Base-by-base conservation (phyloP, 768 basidiomycete genomes). In the Amanita pallidorosea region DNA sequence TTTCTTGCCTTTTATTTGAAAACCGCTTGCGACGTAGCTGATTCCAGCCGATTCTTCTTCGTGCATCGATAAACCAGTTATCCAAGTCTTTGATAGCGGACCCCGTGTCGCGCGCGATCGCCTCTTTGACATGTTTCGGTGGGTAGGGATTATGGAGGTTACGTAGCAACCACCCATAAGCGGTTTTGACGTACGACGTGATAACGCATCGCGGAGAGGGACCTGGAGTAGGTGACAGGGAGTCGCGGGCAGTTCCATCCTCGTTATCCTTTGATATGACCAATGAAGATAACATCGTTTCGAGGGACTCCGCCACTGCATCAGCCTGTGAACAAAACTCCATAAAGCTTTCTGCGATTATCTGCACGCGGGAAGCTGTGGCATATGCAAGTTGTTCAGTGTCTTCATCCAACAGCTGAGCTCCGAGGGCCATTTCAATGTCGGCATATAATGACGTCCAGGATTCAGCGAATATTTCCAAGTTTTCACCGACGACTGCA, bases 31-130 rank as follows among this genome's bases (percentile, higher is more conserved):
- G 65, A 2, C 73, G 69, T 0, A 78, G 46, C 0, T 49, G 12
- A 8, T 70, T 78, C 79, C 79, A 81, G 0, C 78, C 78, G 0
- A 79, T 79, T 0, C 76, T 69, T 18, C 70, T 71, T 1, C 79
- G 69, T 1, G 62, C 65, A 7, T 71, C 69, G 17, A 67, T 55
- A 29, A 80, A 80, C 79, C 79, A 80, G 0, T 58, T 55, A 35
- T 71, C 69, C 38, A 80, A 47, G 0, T 67, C 65, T 38, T 57
- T 65, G 20, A 20, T 22, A 41, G 18, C 12, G 20, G 18, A 2
- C 61, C 1, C 0, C 3, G 40, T 20, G 7, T 41, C 40, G 8
- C 20, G 8, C 4, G 40, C 18, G 22, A 41, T 18, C 18, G 20
- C n/a, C n/a, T 18, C 40, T 5, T 41, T 41, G 40, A 41, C 9